phyloP scores from a whole-genome alignment of 306 rosid species.

The Abrus precatorius region DNA sequence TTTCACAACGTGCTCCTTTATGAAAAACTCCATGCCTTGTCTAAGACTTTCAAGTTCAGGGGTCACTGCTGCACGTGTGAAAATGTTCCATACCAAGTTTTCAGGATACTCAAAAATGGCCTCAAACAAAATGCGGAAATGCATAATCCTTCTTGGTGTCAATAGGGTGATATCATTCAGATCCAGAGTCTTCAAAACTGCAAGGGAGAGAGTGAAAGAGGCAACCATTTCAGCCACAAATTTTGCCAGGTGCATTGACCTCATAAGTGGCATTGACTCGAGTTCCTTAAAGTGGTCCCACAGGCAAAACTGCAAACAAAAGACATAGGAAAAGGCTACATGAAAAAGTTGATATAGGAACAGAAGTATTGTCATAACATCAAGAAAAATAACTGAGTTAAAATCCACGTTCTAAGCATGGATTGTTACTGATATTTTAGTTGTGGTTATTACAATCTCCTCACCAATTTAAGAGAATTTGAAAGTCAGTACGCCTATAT shows the following conservation, averaged over 20 bases:
- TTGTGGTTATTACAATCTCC: background rate
- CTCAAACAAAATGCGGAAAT: constrained; percentile 87
- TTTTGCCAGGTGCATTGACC: constrained; percentile 87
- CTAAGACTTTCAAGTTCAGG: constrained; percentile 83
- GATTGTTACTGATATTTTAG: background rate
- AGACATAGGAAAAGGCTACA: background rate
- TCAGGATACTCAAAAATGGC: constrained; percentile 74
- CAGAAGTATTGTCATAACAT: constrained; percentile 15
- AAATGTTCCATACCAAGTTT: constrained; percentile 74
- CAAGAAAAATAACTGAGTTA: background rate
- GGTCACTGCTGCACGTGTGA: constrained; percentile 75
- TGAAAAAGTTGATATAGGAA: background rate
- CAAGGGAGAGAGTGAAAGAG: constrained; percentile 79
- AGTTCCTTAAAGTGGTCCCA: constrained; percentile 93
- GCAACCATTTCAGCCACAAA: constrained; percentile 87
- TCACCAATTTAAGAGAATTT: background rate
- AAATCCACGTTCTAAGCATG: constrained; percentile 15
- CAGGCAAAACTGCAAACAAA: constrained; percentile 74
- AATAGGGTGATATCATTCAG: constrained; percentile 65
- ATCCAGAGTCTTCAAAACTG: constrained; percentile 78
- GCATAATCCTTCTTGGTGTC: constrained; percentile 82
- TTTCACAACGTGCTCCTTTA: constrained; percentile 73
- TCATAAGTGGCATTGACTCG: constrained; percentile 76
- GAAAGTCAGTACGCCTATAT: background rate
- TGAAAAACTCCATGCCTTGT: constrained; percentile 74